phyloP scores from a whole-genome alignment of 805 yeast species.

The Ogataea populi-albae region DNA sequence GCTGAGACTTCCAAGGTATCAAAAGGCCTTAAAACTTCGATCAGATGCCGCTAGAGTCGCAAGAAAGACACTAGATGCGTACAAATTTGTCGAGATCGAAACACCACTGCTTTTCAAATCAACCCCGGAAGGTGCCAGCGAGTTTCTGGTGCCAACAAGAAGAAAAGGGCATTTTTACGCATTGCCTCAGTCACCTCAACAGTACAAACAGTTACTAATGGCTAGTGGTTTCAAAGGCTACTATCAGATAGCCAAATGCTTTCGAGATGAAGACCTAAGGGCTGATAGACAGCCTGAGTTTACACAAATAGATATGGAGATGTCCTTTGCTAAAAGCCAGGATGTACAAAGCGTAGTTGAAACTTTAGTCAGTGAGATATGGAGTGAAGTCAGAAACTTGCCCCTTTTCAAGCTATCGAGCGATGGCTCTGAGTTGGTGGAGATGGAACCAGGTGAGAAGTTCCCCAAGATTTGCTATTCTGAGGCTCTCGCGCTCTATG shows the following conservation, averaged over 20 bases:
- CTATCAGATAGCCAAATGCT: constrained; percentile 90
- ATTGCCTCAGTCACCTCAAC: constrained; percentile 96
- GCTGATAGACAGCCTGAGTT: constrained; percentile 97
- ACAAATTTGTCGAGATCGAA: constrained; percentile 75
- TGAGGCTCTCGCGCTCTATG: constrained; percentile 70
- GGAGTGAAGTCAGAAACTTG: constrained; percentile 46
- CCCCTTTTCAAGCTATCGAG: constrained; percentile 37
- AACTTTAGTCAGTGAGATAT: constrained; percentile 48
- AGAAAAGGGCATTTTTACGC: constrained; percentile 66
- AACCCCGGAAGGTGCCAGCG: constrained; percentile 98
- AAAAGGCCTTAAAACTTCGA: constrained; percentile 53
- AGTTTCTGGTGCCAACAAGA: constrained; percentile 91
- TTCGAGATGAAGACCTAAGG: constrained; percentile 93
- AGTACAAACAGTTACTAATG: constrained; percentile 91
- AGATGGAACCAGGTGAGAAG: constrained; percentile 22
- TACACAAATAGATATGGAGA: constrained; percentile 94
- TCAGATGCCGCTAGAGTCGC: constrained; percentile 50
- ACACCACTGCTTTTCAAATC: constrained; percentile 92
- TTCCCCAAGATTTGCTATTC: constrained; percentile 51
- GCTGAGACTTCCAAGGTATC: constrained; percentile 58
- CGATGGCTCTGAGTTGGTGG: constrained; percentile 21
- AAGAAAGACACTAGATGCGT: constrained; percentile 34
- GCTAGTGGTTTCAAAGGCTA: constrained; percentile 87
- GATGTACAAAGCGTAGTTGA: constrained; percentile 71
- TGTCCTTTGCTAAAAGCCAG: constrained; percentile 71